Evolutionary conservation across 106 monocot genomes (phyloP).

Genomic region (Amphibolis antarctica): DNA sequence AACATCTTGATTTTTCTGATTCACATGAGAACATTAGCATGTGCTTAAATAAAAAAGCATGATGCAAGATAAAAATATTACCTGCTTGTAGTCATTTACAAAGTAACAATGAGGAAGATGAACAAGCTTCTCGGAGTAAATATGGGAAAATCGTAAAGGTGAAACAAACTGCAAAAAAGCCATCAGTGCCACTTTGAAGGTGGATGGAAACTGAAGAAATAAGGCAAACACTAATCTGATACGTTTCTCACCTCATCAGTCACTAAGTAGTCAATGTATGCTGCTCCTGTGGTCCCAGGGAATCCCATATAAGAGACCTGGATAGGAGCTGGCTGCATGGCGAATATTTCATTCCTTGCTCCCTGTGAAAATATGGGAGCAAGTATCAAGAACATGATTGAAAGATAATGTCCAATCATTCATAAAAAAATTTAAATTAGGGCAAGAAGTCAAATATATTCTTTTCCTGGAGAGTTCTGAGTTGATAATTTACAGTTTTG

Average conservation of each 20-base stretch:
- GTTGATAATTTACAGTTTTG: too few relatives aligned
- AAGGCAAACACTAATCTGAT: background rate
- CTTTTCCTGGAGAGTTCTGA: too few relatives aligned
- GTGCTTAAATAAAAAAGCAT: background rate
- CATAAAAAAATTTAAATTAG: too few relatives aligned
- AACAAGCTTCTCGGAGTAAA: slow-evolving; percentile 95
- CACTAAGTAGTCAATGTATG: slow-evolving; percentile 87
- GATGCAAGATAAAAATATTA: background rate
- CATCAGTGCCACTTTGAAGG: background rate
- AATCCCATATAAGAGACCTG: slow-evolving; percentile 99
- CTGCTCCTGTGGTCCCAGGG: slow-evolving; percentile 86
- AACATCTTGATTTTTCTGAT: slow-evolving; percentile 77
- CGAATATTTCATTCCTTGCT: slow-evolving; percentile 94
- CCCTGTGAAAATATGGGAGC: slow-evolving; percentile 30
- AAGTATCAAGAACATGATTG: too few relatives aligned
- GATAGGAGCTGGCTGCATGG: slow-evolving; percentile 87
- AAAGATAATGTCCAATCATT: too few relatives aligned
- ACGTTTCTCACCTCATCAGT: slow-evolving; percentile 69
- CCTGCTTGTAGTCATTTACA: slow-evolving; percentile 97
- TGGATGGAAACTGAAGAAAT: background rate
- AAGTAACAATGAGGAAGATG: slow-evolving; percentile 93
- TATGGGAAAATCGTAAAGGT: slow-evolving; percentile 58
- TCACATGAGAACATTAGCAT: background rate
- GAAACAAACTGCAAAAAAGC: slow-evolving; percentile 72
- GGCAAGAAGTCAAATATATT: too few relatives aligned